These are phyloP conservation scores for Mycena vulgaris DNA, from an alignment of 768 basidiomycete genomes.

Conservation along the genomic window DNA sequence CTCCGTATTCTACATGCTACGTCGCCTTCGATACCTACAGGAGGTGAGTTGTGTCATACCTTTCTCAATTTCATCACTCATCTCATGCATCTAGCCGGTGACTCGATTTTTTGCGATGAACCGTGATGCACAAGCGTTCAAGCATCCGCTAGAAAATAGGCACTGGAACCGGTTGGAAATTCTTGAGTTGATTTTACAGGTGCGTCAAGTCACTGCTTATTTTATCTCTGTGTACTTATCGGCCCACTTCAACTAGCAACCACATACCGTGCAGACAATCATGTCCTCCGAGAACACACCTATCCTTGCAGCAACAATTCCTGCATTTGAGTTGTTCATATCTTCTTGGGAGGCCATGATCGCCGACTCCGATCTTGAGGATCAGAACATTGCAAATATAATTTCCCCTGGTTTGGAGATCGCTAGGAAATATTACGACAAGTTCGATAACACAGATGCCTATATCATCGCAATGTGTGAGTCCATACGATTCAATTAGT, in stretches of 20 bases:
- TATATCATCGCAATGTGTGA: conserved; percentile 20
- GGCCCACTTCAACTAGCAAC: neutral
- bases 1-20: neutral
- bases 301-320: neutral
- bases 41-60: neutral
- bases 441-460: conserved; percentile 18
- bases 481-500: conserved; percentile 18
- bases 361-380: conserved; percentile 3
- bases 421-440: conserved; percentile 16
- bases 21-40: neutral
- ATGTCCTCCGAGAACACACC: neutral
- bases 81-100: neutral
- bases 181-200: neutral
- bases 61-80: neutral
- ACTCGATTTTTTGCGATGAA: neutral
- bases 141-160: neutral
- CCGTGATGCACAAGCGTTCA: neutral
- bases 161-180: neutral
- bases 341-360: neutral
- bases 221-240: neutral
- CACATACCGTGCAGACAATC: neutral
- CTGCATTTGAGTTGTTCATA: neutral
- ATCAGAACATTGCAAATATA: conserved; percentile 6
- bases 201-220: neutral
- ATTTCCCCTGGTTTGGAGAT: conserved; percentile 9